Percentiles rank a stretch among this genome's conserved stretches.
Evolutionary conservation across 2,329 filamentous ascomycete genomes (phyloP).

Genomic region (Stachybotrys chartarum): DNA sequence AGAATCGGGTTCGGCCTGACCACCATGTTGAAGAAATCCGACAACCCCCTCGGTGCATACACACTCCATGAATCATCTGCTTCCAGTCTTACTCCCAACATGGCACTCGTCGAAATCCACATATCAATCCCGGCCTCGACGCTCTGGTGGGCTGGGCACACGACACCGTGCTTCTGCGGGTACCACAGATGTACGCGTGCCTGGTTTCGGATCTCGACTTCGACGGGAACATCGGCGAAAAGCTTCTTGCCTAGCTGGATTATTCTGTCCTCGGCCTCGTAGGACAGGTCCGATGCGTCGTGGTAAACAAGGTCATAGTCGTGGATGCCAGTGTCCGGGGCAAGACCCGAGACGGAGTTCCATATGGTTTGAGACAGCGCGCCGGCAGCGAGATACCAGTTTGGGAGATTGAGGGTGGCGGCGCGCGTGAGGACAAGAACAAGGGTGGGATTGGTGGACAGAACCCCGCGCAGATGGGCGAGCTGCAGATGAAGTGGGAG

Average conservation of each 20-base stretch:
- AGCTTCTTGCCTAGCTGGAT: constrained; percentile 21
- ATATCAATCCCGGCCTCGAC: constrained; percentile 23
- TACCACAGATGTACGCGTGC: constrained; percentile 31
- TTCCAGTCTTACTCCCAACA: constrained; percentile 20
- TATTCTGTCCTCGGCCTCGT: constrained; percentile 25
- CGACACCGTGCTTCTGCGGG: constrained; percentile 18
- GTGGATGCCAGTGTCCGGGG: constrained; percentile 23
- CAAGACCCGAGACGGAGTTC: constrained; percentile 20
- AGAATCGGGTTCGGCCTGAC: constrained; percentile 23
- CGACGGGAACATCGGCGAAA: constrained; percentile 19
- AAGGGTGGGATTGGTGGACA: constrained; percentile 20
- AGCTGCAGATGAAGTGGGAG: constrained; percentile 19
- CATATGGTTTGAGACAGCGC: constrained; percentile 30
- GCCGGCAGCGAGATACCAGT: constrained; percentile 29
- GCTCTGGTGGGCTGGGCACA: constrained; percentile 20
- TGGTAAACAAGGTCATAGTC: constrained; percentile 31
- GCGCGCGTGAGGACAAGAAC: constrained; percentile 17
- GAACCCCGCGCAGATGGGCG: constrained; percentile 9
- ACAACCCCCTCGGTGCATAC: constrained; percentile 26
- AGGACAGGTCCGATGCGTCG: constrained; percentile 24
- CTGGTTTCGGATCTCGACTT: constrained; percentile 30
- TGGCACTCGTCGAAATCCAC: constrained; percentile 27
- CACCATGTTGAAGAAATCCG: constrained; percentile 24
- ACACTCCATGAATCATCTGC: constrained; percentile 20
- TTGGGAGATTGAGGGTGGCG: constrained; percentile 17